Evolutionary conservation across 2,329 filamentous ascomycete genomes (phyloP).

Genomic region (Catunica adiposa): DNA sequence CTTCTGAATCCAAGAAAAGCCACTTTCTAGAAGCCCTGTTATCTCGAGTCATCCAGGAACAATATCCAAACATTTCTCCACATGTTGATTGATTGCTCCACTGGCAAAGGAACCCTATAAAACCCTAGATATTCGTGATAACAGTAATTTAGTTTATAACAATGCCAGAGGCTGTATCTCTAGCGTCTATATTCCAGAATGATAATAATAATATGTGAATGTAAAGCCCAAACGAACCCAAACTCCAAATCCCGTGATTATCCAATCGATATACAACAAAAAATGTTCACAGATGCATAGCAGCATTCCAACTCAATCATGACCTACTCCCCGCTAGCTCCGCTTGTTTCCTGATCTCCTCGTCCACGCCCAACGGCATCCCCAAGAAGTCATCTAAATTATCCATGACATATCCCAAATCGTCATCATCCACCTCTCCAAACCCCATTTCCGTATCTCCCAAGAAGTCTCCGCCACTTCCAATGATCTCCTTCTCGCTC

Average conservation of each 20-base stretch:
- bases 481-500: background rate
- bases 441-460: constrained; percentile 3
- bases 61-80: too few species aligned
- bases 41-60: too few species aligned
- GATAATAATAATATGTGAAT: too few species aligned
- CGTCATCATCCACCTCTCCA: constrained; percentile 24
- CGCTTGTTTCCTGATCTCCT: constrained; percentile 16
- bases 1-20: too few species aligned
- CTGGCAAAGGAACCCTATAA: background rate
- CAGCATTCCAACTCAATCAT: too few species aligned
- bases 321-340: constrained; percentile 4
- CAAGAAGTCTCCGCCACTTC: background rate
- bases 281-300: too few species aligned
- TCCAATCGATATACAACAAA: background rate
- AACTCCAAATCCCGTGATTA: background rate
- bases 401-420: constrained; percentile 27
- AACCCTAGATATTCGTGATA: background rate
- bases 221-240: background rate
- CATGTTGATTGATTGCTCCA: too few species aligned
- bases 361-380: constrained; percentile 22
- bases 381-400: constrained; percentile 31
- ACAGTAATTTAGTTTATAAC: background rate
- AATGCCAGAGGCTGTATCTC: background rate
- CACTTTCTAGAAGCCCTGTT: too few species aligned
- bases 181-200: background rate